These are phyloP conservation scores for Heterobasidion annosum DNA, from an alignment of 1,284 basidiomycete genomes.

Conservation along the genomic window DNA sequence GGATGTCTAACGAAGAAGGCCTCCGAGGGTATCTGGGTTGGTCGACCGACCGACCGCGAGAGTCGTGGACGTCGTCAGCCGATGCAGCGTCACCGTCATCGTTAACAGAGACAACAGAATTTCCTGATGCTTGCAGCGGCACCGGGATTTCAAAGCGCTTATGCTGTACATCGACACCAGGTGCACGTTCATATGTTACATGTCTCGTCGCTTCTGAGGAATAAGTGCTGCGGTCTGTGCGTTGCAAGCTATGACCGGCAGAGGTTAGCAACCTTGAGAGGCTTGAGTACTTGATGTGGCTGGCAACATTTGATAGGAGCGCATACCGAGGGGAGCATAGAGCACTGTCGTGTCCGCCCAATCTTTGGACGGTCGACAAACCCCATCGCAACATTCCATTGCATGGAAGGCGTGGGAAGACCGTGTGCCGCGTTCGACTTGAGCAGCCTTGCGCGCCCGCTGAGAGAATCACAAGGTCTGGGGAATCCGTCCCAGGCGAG, in stretches of 20 bases:
- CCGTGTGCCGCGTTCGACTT: background rate
- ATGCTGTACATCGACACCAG: background rate
- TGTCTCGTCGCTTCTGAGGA: background rate
- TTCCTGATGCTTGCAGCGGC: background rate
- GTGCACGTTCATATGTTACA: background rate
- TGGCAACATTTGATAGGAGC: background rate
- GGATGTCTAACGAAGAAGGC: conserved; percentile 14
- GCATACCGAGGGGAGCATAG: conserved; percentile 8
- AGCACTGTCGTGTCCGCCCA: conserved; percentile 20
- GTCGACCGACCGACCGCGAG: background rate
- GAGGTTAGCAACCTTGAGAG: background rate
- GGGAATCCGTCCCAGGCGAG: too few species aligned
- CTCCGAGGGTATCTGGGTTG: background rate
- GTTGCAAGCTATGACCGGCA: background rate
- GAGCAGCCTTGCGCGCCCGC: background rate
- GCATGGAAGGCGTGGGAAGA: conserved; percentile 19
- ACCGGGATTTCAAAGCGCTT: too few species aligned
- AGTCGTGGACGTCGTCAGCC: background rate
- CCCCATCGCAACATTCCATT: conserved; percentile 50
- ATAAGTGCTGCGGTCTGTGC: background rate
- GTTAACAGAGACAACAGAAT: background rate
- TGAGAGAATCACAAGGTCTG: too few species aligned
- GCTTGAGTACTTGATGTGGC: background rate
- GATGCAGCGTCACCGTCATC: background rate
- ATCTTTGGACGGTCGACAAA: conserved; percentile 28